Percentiles rank a stretch among this genome's conserved stretches.
Conservation (phyloP, 2,329 filamentous ascomycete species). For the Penicillium sp. region DNA sequence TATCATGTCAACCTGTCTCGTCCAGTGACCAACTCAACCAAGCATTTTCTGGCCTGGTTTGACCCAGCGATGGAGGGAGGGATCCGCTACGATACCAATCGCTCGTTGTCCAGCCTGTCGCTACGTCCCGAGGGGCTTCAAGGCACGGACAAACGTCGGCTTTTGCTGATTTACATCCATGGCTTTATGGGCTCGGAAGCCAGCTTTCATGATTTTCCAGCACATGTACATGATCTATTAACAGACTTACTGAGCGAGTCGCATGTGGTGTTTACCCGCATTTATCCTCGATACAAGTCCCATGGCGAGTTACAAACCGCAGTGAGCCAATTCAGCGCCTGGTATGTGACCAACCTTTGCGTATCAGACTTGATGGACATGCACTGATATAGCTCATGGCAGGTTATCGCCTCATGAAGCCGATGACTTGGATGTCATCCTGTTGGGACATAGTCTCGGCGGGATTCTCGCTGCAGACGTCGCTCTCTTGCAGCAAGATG, state of each 20-base stretch:
- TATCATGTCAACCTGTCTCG: constrained; percentile 4
- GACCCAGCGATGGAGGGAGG: constrained; percentile 11
- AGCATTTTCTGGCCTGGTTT: neutral
- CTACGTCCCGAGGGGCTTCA: constrained; percentile 11
- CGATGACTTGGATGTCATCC: constrained; percentile 72
- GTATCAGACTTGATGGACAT: neutral
- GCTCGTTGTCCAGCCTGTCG: constrained; percentile 18
- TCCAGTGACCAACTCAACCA: neutral
- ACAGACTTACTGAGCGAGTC: constrained; percentile 67
- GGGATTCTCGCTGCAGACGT: constrained; percentile 81
- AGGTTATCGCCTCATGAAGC: constrained; percentile 77
- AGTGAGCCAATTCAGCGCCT: constrained; percentile 78
- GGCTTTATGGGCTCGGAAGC: constrained; percentile 88
- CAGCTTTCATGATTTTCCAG: constrained; percentile 84
- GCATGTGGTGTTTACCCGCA: constrained; percentile 82
- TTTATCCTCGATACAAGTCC: constrained; percentile 47
- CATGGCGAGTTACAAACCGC: constrained; percentile 61
- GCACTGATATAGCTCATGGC: neutral
- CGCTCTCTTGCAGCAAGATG: constrained; percentile 56
- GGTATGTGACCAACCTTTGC: constrained; percentile 51
- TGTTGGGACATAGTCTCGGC: constrained; percentile 89
- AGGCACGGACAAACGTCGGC: constrained; percentile 44
- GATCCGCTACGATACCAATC: constrained; percentile 7
- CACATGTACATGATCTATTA: constrained; percentile 78
- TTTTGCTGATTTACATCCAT: constrained; percentile 83